A percentile compares a stretch with the other conserved stretches of the same genome.
These are phyloP conservation scores for Canavalia ensiformis DNA, from an alignment of 306 rosid genomes.

Conservation along the genomic window DNA sequence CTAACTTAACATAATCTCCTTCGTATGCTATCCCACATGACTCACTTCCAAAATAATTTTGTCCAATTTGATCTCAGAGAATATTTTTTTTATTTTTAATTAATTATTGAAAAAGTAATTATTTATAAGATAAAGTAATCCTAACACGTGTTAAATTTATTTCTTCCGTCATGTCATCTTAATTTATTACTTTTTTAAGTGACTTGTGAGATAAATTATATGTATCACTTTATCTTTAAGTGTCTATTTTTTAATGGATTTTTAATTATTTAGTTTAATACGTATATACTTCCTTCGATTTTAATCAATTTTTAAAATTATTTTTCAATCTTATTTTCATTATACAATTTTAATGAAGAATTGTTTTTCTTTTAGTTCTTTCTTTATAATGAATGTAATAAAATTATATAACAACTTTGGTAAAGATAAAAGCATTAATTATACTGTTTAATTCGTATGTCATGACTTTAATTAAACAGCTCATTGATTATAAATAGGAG, in stretches of 20 bases:
- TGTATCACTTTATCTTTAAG: neutral
- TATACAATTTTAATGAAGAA: no score
- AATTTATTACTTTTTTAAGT: neutral
- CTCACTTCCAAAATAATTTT: neutral
- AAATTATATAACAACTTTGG: no score
- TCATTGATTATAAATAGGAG: no score
- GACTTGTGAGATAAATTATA: neutral
- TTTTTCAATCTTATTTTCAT: no score
- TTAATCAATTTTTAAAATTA: no score
- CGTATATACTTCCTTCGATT: no score
- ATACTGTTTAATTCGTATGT: no score
- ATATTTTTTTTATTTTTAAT: neutral
- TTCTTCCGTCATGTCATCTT: neutral
- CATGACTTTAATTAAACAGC: no score
- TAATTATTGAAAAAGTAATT: neutral
- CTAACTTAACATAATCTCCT: neutral
- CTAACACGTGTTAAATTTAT: slow-evolving; percentile 1
- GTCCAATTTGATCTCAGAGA: neutral
- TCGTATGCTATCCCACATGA: neutral
- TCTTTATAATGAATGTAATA: no score
- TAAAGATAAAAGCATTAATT: no score
- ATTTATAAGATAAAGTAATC: neutral
- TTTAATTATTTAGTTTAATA: neutral
- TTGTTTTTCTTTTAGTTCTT: no score
- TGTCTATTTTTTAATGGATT: neutral